phyloP scores from a whole-genome alignment of 768 basidiomycete species.

The Melanogaster broomeanus region DNA sequence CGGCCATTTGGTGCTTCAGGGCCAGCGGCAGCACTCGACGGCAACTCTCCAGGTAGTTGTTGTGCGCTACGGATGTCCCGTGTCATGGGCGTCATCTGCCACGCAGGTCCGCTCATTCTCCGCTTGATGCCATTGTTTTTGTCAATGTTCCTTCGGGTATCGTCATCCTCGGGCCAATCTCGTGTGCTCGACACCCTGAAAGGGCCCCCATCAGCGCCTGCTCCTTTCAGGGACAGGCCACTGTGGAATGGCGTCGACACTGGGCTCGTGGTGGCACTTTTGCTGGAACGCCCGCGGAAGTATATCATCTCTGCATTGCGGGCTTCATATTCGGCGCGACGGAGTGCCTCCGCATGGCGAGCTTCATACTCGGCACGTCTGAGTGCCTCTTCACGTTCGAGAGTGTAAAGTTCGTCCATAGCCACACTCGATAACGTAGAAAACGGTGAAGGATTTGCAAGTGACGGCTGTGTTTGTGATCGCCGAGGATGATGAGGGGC shows the following conservation, averaged over 20 bases:
- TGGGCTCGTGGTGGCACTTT: conserved; percentile 72
- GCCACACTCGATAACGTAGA: conserved; percentile 74
- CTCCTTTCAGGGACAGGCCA: conserved; percentile 17
- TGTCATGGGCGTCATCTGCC: conserved; percentile 49
- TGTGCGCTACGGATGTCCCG: conserved; percentile 38
- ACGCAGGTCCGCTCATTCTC: conserved; percentile 56
- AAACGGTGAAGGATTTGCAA: conserved; percentile 50
- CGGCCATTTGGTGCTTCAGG: conserved; percentile 19
- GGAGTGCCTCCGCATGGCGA: conserved; percentile 66
- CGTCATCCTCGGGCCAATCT: conserved; percentile 34
- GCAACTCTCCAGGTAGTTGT: conserved; percentile 26
- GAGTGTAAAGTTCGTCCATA: conserved; percentile 85
- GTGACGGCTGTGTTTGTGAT: conserved; percentile 26
- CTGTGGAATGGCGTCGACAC: conserved; percentile 45
- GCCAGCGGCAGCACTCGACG: conserved; percentile 15
- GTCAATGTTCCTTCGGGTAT: conserved; percentile 22
- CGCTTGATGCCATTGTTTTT: conserved; percentile 37
- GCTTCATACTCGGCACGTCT: conserved; percentile 88
- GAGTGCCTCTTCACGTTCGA: conserved; percentile 84
- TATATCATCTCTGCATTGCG: conserved; percentile 48
- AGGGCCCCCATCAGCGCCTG: conserved; percentile 40
- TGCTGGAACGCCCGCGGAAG: conserved; percentile 43
- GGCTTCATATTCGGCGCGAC: conserved; percentile 63
- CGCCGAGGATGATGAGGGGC: conserved; percentile 29
- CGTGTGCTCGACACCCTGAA: conserved; percentile 41